Base-by-base conservation (phyloP, 2,329 filamentous ascomycete genomes). In the Fonsecaea pedrosoi region DNA sequence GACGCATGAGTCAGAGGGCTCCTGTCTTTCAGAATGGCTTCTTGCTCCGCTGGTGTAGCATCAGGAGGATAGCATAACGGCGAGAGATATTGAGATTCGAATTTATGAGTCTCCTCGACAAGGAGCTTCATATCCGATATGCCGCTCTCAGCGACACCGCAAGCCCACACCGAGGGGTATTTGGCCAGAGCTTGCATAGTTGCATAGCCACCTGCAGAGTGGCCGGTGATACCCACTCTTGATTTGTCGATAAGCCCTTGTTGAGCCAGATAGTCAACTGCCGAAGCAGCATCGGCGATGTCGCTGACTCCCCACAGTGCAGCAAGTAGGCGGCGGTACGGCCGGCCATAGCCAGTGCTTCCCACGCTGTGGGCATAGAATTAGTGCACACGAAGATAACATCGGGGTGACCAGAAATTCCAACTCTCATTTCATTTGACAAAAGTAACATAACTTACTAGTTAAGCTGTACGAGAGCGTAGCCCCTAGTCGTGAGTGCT, bases 181-280 rank as follows among this genome's bases (percentile, higher is more conserved):
- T 78, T 78, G 25, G 81, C 80, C 2, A 87, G 71, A 4, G 78
- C 80, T 70, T 84, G 81, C 30, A 87, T 77, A 0, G 84, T 83
- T 10, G 81, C 81, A 73, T 86, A 87, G 0, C 85, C 85, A 12
- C 85, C 85, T 0, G 85, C 83, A 62, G 83, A 85, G 5, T 77
- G 77, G 1, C 85, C 85, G 1, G 80, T 81, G 63, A 86, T 83
- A 0, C 84, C 84, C 0, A 84, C 78, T 2, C 77, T 76, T 0
- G 74, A 70, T 10, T 69, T 63, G 25, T 79, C 77, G 0, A 84
- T 77, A 3, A 78, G 73, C 0, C 78, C 77, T 0, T 77, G 72
- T 0, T 70, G 66, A 0, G 76, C 76, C 1, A 87, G 77, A 55
- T 81, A 80, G 0, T 76, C 73, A 0, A 84, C 81, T 3, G 79